These are phyloP conservation scores for Pezicula carpinea DNA, from an alignment of 2,329 filamentous ascomycete genomes.

Conservation along the genomic window DNA sequence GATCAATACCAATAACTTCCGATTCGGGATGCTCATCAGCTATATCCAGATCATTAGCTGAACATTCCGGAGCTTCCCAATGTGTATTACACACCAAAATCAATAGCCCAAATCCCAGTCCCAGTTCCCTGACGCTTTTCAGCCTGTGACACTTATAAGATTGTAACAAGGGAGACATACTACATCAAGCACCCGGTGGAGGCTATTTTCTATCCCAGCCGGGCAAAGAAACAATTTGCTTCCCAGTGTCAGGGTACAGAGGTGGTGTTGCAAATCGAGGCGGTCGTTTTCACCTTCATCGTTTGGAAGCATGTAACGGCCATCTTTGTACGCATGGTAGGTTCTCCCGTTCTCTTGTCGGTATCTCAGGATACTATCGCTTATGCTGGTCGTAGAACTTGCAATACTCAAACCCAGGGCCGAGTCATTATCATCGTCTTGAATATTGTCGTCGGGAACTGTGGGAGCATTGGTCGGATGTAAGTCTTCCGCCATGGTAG, in stretches of 20 bases:
- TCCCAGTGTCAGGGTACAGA: background rate
- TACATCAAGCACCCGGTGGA: background rate
- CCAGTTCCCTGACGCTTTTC: constrained; percentile 4
- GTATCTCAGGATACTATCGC: too few species aligned
- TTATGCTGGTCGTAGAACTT: too few species aligned
- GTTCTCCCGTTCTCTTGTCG: too few species aligned
- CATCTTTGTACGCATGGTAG: background rate
- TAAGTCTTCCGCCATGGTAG: too few species aligned
- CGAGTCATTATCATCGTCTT: too few species aligned
- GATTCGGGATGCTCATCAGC: constrained; percentile 18
- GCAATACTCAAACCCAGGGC: too few species aligned
- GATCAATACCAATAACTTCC: constrained; percentile 29
- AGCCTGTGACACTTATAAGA: background rate
- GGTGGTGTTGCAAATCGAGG: background rate
- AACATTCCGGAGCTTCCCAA: background rate
- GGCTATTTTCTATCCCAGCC: background rate
- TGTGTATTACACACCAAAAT: constrained; percentile 4
- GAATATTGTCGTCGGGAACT: too few species aligned
- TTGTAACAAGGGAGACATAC: background rate
- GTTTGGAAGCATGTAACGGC: background rate
- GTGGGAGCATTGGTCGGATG: too few species aligned
- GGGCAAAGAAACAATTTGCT: background rate
- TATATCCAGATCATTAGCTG: background rate
- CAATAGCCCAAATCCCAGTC: constrained; percentile 14
- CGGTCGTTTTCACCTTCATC: background rate